A percentile compares a stretch with the other conserved stretches of the same genome.
Evolutionary conservation across 2,329 filamentous ascomycete species (phyloP).

Genomic region (Cladobotryum protrusum): DNA sequence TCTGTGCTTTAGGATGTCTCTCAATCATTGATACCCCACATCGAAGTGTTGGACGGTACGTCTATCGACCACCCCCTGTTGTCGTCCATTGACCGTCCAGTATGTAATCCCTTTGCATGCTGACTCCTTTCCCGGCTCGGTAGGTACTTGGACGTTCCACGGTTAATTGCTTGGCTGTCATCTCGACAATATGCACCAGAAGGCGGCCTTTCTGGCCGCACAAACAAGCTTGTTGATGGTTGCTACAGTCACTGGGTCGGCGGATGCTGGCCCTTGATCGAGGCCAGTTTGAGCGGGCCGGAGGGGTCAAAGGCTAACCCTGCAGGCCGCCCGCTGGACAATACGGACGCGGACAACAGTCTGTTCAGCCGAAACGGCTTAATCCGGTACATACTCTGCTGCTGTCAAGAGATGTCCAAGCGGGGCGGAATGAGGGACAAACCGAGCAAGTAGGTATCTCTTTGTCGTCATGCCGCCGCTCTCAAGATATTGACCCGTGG

Average conservation of each 20-base stretch:
- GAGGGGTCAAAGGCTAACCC: conserved; percentile 25
- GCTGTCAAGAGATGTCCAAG: conserved; percentile 67
- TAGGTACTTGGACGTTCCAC: conserved; percentile 70
- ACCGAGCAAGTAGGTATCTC: conserved; percentile 67
- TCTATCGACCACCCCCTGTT: conserved; percentile 15
- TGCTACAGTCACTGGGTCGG: conserved; percentile 99
- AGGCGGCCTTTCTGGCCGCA: conserved; percentile 86
- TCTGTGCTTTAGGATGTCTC: conserved; percentile 85
- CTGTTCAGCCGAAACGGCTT: conserved; percentile 80
- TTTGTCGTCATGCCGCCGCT: conserved; percentile 4
- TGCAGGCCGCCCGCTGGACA: conserved; percentile 21
- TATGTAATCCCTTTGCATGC: conserved; percentile 23
- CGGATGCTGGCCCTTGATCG: conserved; percentile 85
- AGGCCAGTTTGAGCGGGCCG: conserved; percentile 63
- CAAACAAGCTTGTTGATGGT: conserved; percentile 95
- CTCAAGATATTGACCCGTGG: neutral
- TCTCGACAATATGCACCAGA: conserved; percentile 85
- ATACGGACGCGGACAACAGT: conserved; percentile 32
- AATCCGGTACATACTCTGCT: conserved; percentile 82
- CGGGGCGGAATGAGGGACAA: conserved; percentile 88
- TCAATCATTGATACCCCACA: conserved; percentile 77
- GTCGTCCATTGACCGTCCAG: conserved; percentile 27
- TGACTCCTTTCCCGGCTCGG: conserved; percentile 23
- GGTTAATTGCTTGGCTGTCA: conserved; percentile 81
- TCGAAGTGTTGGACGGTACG: conserved; percentile 65